A percentile compares a stretch with the other conserved stretches of the same genome.
phyloP scores from a whole-genome alignment of 2,329 filamentous ascomycete genomes.

The Cladosporium halotolerans region DNA sequence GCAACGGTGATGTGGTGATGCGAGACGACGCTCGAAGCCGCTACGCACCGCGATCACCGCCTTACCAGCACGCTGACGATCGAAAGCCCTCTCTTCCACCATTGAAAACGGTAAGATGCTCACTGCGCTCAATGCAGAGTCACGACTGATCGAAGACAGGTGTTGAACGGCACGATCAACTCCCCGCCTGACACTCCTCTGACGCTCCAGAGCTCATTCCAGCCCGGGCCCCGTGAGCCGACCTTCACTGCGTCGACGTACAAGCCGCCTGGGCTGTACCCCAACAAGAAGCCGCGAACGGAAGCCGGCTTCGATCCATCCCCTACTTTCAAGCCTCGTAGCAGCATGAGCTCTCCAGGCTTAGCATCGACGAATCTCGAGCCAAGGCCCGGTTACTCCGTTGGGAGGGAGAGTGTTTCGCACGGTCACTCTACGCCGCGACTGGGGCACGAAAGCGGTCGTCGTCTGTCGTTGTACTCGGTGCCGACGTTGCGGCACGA shows the following conservation, averaged over 20 bases:
- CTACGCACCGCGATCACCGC: conserved; percentile 24
- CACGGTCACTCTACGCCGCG: not conserved
- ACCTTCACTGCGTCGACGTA: conserved; percentile 25
- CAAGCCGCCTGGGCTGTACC: conserved; percentile 30
- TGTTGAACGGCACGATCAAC: conserved; percentile 3
- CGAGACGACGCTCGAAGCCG: conserved; percentile 17
- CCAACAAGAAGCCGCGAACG: conserved; percentile 30
- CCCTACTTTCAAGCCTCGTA: conserved; percentile 2
- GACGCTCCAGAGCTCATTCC: conserved; percentile 18
- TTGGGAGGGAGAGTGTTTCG: not conserved
- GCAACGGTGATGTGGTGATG: not conserved
- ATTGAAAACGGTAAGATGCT: conserved; percentile 25
- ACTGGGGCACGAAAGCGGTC: not conserved
- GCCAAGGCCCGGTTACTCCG: not conserved
- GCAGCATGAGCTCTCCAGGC: conserved; percentile 4
- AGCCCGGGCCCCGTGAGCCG: conserved; percentile 28
- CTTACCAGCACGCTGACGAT: conserved; percentile 22
- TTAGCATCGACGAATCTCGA: not conserved
- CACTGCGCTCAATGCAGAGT: conserved; percentile 18
- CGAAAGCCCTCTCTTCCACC: conserved; percentile 29
- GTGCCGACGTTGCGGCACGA: not conserved
- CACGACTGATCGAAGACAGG: not conserved
- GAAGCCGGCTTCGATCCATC: conserved; percentile 11
- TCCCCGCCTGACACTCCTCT: conserved; percentile 23
- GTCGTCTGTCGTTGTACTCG: not conserved